These are phyloP conservation scores for Panicum virgatum DNA, from an alignment of 202 grass and related monocot genomes.

Conservation along the genomic window DNA sequence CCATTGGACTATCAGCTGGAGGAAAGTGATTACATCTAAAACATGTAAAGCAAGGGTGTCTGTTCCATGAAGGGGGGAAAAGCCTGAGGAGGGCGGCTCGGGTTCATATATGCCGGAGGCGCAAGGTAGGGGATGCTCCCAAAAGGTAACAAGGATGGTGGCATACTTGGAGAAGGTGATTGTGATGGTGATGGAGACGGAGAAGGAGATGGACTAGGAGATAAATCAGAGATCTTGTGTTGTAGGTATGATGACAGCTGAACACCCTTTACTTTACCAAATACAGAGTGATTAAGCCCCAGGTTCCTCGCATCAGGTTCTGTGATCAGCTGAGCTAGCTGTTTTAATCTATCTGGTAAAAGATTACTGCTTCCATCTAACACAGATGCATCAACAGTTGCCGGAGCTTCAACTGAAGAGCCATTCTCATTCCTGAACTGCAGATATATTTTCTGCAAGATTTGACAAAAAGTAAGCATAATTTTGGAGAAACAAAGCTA, in stretches of 20 bases:
- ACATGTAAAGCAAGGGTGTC: conserved; percentile 43
- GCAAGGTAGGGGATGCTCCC: conserved; percentile 24
- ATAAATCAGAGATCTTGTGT: conserved; percentile 47
- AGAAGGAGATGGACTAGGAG: conserved; percentile 46
- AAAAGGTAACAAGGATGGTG: conserved; percentile 37
- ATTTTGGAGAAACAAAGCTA: not conserved
- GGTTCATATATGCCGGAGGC: conserved; percentile 29
- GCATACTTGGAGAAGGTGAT: conserved; percentile 28
- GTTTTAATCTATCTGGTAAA: conserved; percentile 77
- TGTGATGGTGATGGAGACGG: conserved; percentile 31
- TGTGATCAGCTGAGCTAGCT: conserved; percentile 70
- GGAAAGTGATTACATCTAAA: conserved; percentile 28
- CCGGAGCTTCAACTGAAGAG: conserved; percentile 62
- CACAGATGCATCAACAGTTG: conserved; percentile 55
- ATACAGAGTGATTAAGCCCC: conserved; percentile 81
- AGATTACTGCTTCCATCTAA: conserved; percentile 63
- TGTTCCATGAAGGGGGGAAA: conserved; percentile 35
- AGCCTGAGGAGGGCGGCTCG: conserved; percentile 30
- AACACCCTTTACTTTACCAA: conserved; percentile 86
- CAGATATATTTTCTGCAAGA: conserved; percentile 67
- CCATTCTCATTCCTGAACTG: conserved; percentile 66
- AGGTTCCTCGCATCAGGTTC: conserved; percentile 56
- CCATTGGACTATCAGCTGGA: conserved; percentile 18
- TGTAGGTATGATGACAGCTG: conserved; percentile 72
- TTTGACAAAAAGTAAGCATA: conserved; percentile 5